Evolutionary conservation across 1,284 basidiomycete species (phyloP).

Genomic region (Malassezia dermatis): DNA sequence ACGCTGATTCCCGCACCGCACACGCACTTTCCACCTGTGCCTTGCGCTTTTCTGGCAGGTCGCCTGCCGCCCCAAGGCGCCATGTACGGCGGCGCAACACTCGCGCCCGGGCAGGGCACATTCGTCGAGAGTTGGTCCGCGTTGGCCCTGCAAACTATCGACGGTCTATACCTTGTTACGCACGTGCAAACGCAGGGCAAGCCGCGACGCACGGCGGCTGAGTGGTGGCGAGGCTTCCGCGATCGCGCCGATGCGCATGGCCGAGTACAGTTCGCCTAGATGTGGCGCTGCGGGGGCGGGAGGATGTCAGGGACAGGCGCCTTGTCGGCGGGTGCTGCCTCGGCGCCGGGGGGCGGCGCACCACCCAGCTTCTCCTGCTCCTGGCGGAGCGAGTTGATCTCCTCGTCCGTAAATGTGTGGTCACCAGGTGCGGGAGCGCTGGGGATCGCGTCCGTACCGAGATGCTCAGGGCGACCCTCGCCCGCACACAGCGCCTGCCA

Average conservation of each 20-base stretch:
- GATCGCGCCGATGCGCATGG: conserved; percentile 23
- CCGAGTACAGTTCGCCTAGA: conserved; percentile 6
- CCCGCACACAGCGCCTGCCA: conserved; percentile 40
- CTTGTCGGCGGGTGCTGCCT: conserved; percentile 22
- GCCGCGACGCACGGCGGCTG: conserved; percentile 16
- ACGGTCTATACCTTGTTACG: conserved; percentile 6
- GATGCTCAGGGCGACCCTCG: conserved; percentile 30
- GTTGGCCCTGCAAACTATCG: background rate
- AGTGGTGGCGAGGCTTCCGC: conserved; percentile 27
- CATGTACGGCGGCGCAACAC: background rate
- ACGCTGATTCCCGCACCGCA: conserved; percentile 14
- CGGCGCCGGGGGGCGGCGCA: conserved; percentile 1
- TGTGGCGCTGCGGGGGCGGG: conserved; percentile 29
- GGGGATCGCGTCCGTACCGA: conserved; percentile 34
- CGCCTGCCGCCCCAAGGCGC: background rate
- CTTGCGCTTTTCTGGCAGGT: background rate
- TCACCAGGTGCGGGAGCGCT: conserved; percentile 34
- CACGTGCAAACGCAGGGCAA: conserved; percentile 23
- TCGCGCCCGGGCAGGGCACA: background rate
- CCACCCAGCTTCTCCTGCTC: conserved; percentile 19
- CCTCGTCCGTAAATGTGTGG: conserved; percentile 24
- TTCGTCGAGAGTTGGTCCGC: background rate
- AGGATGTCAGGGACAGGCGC: conserved; percentile 52
- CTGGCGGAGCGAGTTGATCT: conserved; percentile 37
- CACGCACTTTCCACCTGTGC: background rate